Evolutionary conservation across 306 rosid species (phyloP), one percentile per base, ranked within the genome.

Genomic region (Vigna unguiculata): DNA sequence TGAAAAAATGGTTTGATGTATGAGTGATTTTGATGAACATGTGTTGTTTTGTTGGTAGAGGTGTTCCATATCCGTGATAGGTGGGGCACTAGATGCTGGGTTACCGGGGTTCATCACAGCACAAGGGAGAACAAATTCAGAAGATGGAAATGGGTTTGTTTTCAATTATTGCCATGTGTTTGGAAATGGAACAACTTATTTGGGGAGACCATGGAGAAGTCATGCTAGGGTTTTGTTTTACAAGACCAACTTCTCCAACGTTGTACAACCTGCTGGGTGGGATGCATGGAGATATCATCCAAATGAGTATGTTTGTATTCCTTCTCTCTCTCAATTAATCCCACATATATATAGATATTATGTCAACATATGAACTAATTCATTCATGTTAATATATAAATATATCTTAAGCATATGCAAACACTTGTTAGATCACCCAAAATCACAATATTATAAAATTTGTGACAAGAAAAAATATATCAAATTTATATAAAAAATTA

Each of bases 191-290:
- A 57, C 85, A 6, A 77, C 89, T 1, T 94, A 32, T 69, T 83
- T 94, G 74, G 98, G 97, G 43, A 87, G 97, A 54, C 88, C 97
- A 1, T 91, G 98, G 97, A 90, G 98, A 68, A 61, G 2, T 1
- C 92, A 83, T 21, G 76, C 98, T 3, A 87, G 92, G 71, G 98
- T 91, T 9, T 17, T 94, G 5, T 94, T 91, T 76, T 86, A 91
- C 84, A 60, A 83, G 3, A 79, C 97, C 11, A 83, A 82, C 6
- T 69, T 94, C 71, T 58, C 93, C 17, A 7, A 68, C 12, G 4
- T 90, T 47, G 69, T 94, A 0, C 76, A 80, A 53, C 96, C 98
- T 4, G 8, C 11, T 1, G 98, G 98, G 0, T 94, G 97, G 97
- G 41, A 78, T 10, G 48, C 91, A 36, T 89, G 95, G 97, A 6